Percentiles rank a stretch among this genome's conserved stretches.
These are phyloP conservation scores for Erigeron canadensis DNA, from an alignment of 129 eudicot species.

Conservation along the genomic window DNA sequence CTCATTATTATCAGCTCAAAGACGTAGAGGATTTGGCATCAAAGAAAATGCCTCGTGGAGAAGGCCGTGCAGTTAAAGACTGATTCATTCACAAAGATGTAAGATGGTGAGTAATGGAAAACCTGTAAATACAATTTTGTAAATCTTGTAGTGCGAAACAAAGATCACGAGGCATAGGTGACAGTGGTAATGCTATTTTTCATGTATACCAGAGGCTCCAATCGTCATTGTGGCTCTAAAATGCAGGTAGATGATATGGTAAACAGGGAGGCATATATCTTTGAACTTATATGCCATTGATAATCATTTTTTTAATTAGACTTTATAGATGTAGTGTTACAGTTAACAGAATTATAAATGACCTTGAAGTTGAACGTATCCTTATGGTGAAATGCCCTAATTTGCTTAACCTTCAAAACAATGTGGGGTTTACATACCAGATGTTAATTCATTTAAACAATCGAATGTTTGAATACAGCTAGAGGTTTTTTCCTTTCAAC, in stretches of 20 bases:
- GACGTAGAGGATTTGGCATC: slow-evolving; percentile 80
- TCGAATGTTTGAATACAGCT: too few species aligned
- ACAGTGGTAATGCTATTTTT: background rate
- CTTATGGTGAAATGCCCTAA: too few species aligned
- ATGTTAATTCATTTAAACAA: too few species aligned
- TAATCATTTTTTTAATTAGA: too few species aligned
- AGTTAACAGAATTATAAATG: too few species aligned
- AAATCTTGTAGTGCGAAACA: slow-evolving; percentile 1
- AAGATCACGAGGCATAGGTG: background rate
- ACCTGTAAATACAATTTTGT: slow-evolving; percentile 13
- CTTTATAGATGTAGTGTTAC: too few species aligned
- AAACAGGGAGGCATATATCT: background rate
- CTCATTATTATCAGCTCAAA: slow-evolving; percentile 92
- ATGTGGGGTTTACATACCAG: too few species aligned
- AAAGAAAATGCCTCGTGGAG: slow-evolving; percentile 91
- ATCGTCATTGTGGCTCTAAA: background rate
- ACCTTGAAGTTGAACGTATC: too few species aligned
- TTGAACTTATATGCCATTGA: background rate
- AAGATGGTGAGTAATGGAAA: background rate
- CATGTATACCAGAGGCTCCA: background rate
- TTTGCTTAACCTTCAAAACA: too few species aligned
- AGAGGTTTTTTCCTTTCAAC: too few species aligned
- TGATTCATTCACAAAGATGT: slow-evolving; percentile 11
- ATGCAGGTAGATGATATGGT: background rate
- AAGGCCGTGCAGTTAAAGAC: slow-evolving; percentile 62